Base-by-base conservation (phyloP, 306 rosid species). In the Dryas octopetala region DNA sequence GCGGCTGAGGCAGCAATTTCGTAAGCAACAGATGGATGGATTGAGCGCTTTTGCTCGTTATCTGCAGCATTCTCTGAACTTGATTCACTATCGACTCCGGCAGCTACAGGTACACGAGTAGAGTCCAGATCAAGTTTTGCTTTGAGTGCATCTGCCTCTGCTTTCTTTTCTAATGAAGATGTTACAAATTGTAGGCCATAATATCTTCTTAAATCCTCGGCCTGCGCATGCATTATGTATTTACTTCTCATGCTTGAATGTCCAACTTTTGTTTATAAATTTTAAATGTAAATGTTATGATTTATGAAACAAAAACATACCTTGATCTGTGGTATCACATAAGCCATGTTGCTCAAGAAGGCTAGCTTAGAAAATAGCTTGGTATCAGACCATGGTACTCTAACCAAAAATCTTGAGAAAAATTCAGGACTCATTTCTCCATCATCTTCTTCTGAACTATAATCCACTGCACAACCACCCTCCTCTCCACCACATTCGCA, bases 1-100 rank as follows among this genome's bases (percentile, higher is more conserved):
- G 98, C 97, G 0, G 96, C 97, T 15, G 97, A 87, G 77, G 89
- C 93, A 60, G 98, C 98, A 63, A 95, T 90, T 64, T 88, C 87
- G 71, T 95, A 92, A 48, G 98, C 97, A 59, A 84, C 68, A 32
- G 83, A 74, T 40, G 86, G 72, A 45, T 49, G 81, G 72, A 86
- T 82, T 19, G 81, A 74, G 75, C 11, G 79, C 81, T 81, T 88
- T 53, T 84, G 68, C 78, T 79, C 76, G 13, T 71, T 62, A 16
- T 72, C 74, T 76, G 54, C 70, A 11, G 65, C 81, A 80, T 74
- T 54, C 70, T 62, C 83, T 66, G 83, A 78, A 54, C 51, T 58
- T 60, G 74, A 69, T 73, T 72, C 80, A 78, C 59, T 11, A 62
- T 28, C 78, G 67, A 5, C 81, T 4, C 75, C 74, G 41, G 76